Base-by-base conservation (phyloP, 2,329 filamentous ascomycete species). In the Ceratocystis harringtonii region DNA sequence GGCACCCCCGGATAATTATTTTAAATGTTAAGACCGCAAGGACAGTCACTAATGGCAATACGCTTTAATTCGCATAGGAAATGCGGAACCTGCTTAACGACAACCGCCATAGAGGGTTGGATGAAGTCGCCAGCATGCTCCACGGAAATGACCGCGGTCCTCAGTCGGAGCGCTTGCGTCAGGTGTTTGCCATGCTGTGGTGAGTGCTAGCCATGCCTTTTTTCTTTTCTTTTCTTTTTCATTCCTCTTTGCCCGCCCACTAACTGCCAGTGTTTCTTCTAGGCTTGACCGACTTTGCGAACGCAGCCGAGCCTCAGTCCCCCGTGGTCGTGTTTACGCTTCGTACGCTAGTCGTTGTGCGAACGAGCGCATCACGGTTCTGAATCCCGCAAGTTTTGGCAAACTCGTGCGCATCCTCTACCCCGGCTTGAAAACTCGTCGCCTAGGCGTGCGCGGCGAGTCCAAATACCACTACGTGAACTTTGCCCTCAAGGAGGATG, bases 321-420 rank as follows among this genome's bases (percentile, higher is more conserved):
- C 94, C 5, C 83, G 94, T 71, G 94, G 94, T 69, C 83, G 92
- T 67, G 94, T 99, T 1, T 99, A 97, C 75, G 90, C 92, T 68
- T 92, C 92, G 73, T 99, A 99, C 74, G 94, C 92, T 61, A 91
- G 89, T 30, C 85, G 90, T 69, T 99, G 94, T 75, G 92, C 90
- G 55, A 95, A 88, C 4, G 92, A 97, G 73, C 85, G 92, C 72
- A 95, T 97, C 48, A 95, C 94, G 0, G 92, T 96, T 8, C 77
- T 99, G 66, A 99, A 99, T 72, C 94, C 94, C 52, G 94, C 94
- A 8, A 97, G 92, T 32, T 99, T 99, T 75, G 94, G 94, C 66
- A 99, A 99, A 75, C 83, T 99, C 55, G 94, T 99, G 43, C 86
- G 94, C 41, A 92, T 99, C 48, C 88, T 99, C 63, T 99, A 97